Conservation (phyloP, 2,329 filamentous ascomycete genomes). For the Aspergillus sp. region DNA sequence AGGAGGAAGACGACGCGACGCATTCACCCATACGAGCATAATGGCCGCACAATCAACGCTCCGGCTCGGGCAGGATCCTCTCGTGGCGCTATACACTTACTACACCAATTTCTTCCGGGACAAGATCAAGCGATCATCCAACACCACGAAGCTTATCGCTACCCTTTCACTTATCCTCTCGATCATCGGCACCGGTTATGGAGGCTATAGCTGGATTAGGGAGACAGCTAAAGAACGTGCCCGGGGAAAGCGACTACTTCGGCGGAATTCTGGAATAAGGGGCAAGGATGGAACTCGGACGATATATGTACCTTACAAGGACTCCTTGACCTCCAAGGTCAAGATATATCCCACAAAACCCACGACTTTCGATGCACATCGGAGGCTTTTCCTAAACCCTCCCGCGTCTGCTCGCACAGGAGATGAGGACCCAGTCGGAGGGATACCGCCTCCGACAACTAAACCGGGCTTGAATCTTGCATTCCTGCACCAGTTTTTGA, state of each 20-base stretch:
- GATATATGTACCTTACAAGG: slow-evolving; percentile 92
- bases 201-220: slow-evolving; percentile 77
- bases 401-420: slow-evolving; percentile 78
- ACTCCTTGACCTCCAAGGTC: slow-evolving; percentile 77
- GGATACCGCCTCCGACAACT: slow-evolving; percentile 83
- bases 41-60: slow-evolving; percentile 93
- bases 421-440: slow-evolving; percentile 62
- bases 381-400: slow-evolving; percentile 88
- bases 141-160: slow-evolving; percentile 72
- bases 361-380: slow-evolving; percentile 94
- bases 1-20: slow-evolving; percentile 1
- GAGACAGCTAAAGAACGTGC: slow-evolving; percentile 76
- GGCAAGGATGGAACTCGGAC: slow-evolving; percentile 94
- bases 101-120: slow-evolving; percentile 55
- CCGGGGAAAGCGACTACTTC: slow-evolving; percentile 77
- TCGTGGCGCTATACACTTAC: slow-evolving; percentile 62
- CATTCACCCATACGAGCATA: neutral
- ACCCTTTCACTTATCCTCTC: slow-evolving; percentile 76
- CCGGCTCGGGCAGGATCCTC: slow-evolving; percentile 67
- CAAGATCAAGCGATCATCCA: slow-evolving; percentile 67
- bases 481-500: slow-evolving; percentile 95
- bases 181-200: slow-evolving; percentile 79
- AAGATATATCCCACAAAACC: slow-evolving; percentile 87
- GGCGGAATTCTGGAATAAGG: slow-evolving; percentile 88
- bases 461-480: slow-evolving; percentile 94